Percentiles rank a stretch among this genome's conserved stretches.
Conservation (phyloP, 768 basidiomycete species). For the Leccinellum luteum region DNA sequence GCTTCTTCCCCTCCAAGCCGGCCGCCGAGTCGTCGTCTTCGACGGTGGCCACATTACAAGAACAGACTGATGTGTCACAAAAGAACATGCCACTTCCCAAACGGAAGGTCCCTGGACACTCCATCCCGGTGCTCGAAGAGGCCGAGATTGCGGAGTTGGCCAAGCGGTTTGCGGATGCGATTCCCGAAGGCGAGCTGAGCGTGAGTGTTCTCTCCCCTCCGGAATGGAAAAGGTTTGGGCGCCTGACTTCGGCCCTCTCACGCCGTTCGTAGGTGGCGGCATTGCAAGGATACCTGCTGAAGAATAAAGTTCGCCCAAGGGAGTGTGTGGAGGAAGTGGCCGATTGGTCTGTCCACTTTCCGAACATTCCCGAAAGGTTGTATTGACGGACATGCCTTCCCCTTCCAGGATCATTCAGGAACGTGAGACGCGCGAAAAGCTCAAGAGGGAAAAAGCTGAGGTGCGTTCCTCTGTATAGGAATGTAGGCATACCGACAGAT, state of each 20-base stretch:
- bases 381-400: conserved; percentile 1
- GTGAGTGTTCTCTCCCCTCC: conserved; percentile 42
- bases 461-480: conserved; percentile 26
- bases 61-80: conserved; percentile 49
- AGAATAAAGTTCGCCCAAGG: conserved; percentile 87
- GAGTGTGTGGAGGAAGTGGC: conserved; percentile 80
- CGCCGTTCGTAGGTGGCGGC: conserved; percentile 59
- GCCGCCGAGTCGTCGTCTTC: conserved; percentile 4
- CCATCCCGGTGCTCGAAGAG: conserved; percentile 70
- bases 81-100: conserved; percentile 66
- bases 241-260: not conserved
- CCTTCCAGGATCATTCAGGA: conserved; percentile 59
- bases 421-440: conserved; percentile 78
- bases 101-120: conserved; percentile 55
- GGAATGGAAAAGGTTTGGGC: not conserved
- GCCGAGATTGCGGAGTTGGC: conserved; percentile 75
- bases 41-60: conserved; percentile 14
- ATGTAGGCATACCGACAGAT: not conserved
- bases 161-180: conserved; percentile 76
- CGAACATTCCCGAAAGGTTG: conserved; percentile 1
- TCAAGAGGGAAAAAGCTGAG: conserved; percentile 77
- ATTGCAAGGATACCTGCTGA: conserved; percentile 82
- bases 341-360: conserved; percentile 52
- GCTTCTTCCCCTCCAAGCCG: conserved; percentile 78
- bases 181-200: conserved; percentile 85